Conservation (phyloP, 345 rosid genomes). For the Bruguiera parviflora region DNA sequence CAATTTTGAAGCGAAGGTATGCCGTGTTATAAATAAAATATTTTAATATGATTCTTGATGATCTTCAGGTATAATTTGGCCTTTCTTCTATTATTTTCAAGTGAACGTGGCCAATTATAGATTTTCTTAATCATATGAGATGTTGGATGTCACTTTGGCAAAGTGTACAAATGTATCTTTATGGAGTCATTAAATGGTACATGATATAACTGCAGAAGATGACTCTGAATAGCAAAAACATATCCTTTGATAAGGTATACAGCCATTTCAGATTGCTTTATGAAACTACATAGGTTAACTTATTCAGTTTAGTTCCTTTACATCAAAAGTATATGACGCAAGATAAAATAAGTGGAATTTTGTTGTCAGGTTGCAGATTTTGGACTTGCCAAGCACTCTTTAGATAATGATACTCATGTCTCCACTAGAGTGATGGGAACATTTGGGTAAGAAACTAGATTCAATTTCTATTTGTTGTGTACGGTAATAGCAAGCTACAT, state of each 20-base stretch:
- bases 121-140: not conserved
- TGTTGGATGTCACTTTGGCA: not conserved
- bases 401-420: slow-evolving; percentile 30
- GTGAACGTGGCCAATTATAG: not conserved
- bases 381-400: slow-evolving; percentile 26
- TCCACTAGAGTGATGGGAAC: slow-evolving; percentile 35
- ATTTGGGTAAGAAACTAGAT: slow-evolving; percentile 20
- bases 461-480: not conserved
- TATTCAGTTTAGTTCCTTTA: not conserved
- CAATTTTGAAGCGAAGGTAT: slow-evolving; percentile 30
- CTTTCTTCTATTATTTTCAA: not conserved
- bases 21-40: not conserved
- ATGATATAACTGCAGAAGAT: too few relatives aligned
- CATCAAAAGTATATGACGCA: not conserved
- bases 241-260: not conserved
- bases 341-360: not conserved
- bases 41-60: not conserved
- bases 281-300: not conserved
- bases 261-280: slow-evolving; percentile 1
- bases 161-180: too few relatives aligned
- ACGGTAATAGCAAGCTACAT: not conserved
- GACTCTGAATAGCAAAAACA: too few relatives aligned
- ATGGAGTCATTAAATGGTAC: not conserved
- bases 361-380: slow-evolving; percentile 26
- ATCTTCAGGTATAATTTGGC: not conserved